phyloP scores from a whole-genome alignment of 2,329 filamentous ascomycete genomes.

The Hirsutella minnesotensis region DNA sequence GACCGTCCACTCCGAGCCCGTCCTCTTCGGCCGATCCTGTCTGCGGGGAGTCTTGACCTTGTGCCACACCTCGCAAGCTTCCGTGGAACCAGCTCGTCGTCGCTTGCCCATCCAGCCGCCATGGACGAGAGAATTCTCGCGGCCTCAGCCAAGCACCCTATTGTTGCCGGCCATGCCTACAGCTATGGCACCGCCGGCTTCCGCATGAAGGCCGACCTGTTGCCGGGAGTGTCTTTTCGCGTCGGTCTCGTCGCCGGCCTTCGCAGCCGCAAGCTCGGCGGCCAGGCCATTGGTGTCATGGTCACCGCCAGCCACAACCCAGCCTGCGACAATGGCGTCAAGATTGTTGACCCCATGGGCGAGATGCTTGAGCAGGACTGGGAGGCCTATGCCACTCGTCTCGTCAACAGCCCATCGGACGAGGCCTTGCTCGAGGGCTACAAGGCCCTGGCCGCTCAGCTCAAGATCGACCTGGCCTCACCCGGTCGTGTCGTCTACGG shows the following conservation, averaged over 20 bases:
- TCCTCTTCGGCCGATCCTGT: not conserved
- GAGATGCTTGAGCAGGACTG: constrained; percentile 96
- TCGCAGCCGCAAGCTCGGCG: constrained; percentile 78
- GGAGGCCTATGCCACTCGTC: constrained; percentile 77
- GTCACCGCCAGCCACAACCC: constrained; percentile 92
- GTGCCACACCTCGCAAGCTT: not conserved
- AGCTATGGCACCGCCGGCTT: constrained; percentile 58
- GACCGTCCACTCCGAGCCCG: not conserved
- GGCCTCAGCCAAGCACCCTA: constrained; percentile 51
- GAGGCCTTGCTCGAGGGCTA: constrained; percentile 67
- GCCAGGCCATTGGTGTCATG: constrained; percentile 92
- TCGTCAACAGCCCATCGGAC: constrained; percentile 75
- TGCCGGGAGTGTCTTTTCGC: constrained; percentile 85
- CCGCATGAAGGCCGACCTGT: constrained; percentile 62
- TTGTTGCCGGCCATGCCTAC: constrained; percentile 42
- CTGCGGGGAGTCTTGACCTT: not conserved
- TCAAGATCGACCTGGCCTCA: constrained; percentile 60
- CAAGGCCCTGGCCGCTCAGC: constrained; percentile 58
- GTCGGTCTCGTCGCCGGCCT: constrained; percentile 83
- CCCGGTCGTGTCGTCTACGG: constrained; percentile 79
- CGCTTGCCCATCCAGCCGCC: constrained; percentile 5
- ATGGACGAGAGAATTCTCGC: constrained; percentile 48
- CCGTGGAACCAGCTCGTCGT: not conserved
- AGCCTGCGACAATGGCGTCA: constrained; percentile 81
- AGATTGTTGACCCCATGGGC: constrained; percentile 93